Evolutionary conservation across 2,329 filamentous ascomycete genomes (phyloP), one percentile per base, ranked within the genome.

Genomic region (Pseudogymnoascus sp.): DNA sequence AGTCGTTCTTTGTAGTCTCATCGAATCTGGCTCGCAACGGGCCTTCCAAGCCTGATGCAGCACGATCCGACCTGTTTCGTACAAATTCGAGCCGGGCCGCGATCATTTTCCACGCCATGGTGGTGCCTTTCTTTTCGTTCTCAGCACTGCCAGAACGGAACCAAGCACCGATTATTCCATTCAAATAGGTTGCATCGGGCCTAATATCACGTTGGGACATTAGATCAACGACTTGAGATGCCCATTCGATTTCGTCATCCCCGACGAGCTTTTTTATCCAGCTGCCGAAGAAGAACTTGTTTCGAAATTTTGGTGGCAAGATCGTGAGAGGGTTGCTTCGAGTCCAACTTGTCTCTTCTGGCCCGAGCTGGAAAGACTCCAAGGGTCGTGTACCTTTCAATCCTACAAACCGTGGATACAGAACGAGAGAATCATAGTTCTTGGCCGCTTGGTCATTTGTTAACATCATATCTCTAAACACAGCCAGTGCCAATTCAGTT

Each of bases 401-500:
- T 6, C 40, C 59, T 27, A 37, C 58, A 27, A 39, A 40, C 9
- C 58, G 58, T 45, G 48, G 59, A 42, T 72, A 69, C 5, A 65
- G 61, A 31, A 64, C 48, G 12, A 59, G 64, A 7, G 71, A 72
- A 63, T 72, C 68, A 52, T 67, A 45, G 9, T 59, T 40, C 13
- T 27, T 37, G 21, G 42, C 39, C 61, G 59, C 58, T 36, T 59
- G 21, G 39, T 66, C 62, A 5, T 62, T 64, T 12, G 67, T 69
- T 33, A 72, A 67, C 85, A 96, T 92, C 91, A 96, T 95, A 72
- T 96, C 90, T 67, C 88, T 89, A 73, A 96, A 96, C 0, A 90
- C 84, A 60, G 85, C 83, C 61, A 93, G 80, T 0, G 89, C 90
- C 64, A 86, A 80, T 64, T 88, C 82, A 5, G 84, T 79, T 63